A percentile compares a stretch with the other conserved stretches of the same genome.
phyloP scores from a whole-genome alignment of 768 basidiomycete species.

The Tylopilus sp. region DNA sequence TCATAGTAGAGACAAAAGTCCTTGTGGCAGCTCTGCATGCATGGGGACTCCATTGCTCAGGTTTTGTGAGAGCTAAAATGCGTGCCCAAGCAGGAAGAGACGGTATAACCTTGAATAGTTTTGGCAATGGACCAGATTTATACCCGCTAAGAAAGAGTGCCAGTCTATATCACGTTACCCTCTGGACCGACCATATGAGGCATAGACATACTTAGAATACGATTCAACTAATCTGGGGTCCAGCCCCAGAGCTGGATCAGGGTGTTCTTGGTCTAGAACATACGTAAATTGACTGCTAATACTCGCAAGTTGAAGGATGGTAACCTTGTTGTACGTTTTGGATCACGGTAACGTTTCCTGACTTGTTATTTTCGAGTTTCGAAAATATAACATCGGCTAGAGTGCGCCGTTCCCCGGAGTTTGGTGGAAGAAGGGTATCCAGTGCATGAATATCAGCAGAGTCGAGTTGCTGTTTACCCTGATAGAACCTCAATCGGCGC shows the following conservation, averaged over 20 bases:
- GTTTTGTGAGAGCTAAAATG: constrained; percentile 87
- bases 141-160: constrained; percentile 83
- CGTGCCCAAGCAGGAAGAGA: constrained; percentile 95
- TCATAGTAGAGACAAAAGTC: constrained; percentile 96
- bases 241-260: constrained; percentile 82
- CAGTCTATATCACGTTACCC: constrained; percentile 50
- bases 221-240: constrained; percentile 92
- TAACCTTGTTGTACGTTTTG: constrained; percentile 61
- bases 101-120: constrained; percentile 97
- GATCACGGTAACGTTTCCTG: constrained; percentile 50
- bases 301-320: neutral
- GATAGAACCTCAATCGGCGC: constrained; percentile 2
- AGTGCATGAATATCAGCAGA: constrained; percentile 83
- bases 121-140: constrained; percentile 91
- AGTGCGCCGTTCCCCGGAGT: constrained; percentile 74
- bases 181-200: neutral
- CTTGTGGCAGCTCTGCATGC: constrained; percentile 92
- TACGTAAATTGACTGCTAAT: constrained; percentile 3
- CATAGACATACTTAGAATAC: constrained; percentile 77
- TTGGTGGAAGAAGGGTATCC: constrained; percentile 75
- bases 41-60: constrained; percentile 94
- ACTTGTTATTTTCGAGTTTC: constrained; percentile 73
- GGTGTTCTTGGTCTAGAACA: constrained; percentile 45
- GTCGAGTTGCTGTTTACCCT: constrained; percentile 71
- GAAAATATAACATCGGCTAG: constrained; percentile 96